phyloP scores from a whole-genome alignment of 1,139 yeast species.

The Candida tetrigidarum region DNA sequence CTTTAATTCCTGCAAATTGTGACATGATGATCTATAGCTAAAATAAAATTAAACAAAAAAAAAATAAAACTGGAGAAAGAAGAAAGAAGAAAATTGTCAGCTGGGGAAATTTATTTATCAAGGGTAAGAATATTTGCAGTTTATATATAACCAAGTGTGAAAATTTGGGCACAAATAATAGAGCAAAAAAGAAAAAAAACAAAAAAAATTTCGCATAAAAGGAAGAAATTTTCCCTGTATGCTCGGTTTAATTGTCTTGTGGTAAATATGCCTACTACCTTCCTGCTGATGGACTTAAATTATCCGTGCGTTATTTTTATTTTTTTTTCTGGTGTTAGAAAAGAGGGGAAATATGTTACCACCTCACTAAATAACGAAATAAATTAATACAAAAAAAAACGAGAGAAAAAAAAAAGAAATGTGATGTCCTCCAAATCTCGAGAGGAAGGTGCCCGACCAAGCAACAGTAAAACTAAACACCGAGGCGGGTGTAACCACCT shows the following conservation, averaged over 20 bases:
- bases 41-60: not conserved
- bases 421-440: no score
- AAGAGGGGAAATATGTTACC: not conserved
- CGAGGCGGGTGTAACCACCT: no score
- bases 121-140: not conserved
- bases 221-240: not conserved
- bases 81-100: not conserved
- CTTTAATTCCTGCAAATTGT: constrained; percentile 52
- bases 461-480: no score
- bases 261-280: not conserved
- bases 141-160: not conserved
- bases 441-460: no score
- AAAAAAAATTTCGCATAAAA: not conserved
- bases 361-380: no score
- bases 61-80: not conserved
- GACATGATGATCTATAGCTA: constrained; percentile 29
- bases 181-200: not conserved
- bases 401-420: no score
- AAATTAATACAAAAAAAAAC: no score
- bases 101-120: not conserved
- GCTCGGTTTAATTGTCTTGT: constrained; percentile 5
- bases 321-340: not conserved
- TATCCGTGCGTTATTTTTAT: not conserved
- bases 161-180: not conserved
- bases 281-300: not conserved